Conservation (phyloP, 2,329 filamentous ascomycete genomes). For the Didymella lethalis region DNA sequence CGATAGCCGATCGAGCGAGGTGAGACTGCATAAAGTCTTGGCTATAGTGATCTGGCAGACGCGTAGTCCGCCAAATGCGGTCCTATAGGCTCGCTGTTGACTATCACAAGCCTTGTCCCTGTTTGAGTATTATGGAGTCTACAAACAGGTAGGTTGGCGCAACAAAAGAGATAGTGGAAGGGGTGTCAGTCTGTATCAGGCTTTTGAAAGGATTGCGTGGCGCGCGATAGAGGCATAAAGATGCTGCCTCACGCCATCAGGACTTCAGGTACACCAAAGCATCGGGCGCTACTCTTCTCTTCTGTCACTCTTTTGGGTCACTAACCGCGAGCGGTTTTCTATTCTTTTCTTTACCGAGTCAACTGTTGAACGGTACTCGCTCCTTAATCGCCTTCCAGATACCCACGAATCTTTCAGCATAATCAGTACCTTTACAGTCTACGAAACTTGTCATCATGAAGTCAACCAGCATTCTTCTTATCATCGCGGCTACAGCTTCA, state of each 20-base stretch:
- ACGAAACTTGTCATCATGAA: conserved; percentile 25
- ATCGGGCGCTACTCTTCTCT: conserved; percentile 15
- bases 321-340: conserved; percentile 37
- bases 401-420: conserved; percentile 3
- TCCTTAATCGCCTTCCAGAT: conserved; percentile 9
- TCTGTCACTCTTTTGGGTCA: conserved; percentile 32
- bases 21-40: conserved; percentile 33
- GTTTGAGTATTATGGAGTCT: conserved; percentile 25
- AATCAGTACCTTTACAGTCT: conserved; percentile 3
- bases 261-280: conserved; percentile 9
- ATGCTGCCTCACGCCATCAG: conserved; percentile 10
- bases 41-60: conserved; percentile 23
- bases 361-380: conserved; percentile 39
- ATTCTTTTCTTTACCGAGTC: conserved; percentile 21
- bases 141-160: conserved; percentile 15
- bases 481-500: conserved; percentile 22
- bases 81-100: conserved; percentile 21
- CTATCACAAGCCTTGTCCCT: conserved; percentile 23
- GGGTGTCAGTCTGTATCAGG: conserved; percentile 14
- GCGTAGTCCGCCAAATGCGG: conserved; percentile 9
- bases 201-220: conserved; percentile 1
- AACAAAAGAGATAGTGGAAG: conserved; percentile 13
- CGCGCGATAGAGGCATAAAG: conserved; percentile 11
- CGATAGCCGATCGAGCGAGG: conserved; percentile 11
- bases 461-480: conserved; percentile 20